Conservation (phyloP, 1,139 yeast species). For the Pneumocystis canis region DNA sequence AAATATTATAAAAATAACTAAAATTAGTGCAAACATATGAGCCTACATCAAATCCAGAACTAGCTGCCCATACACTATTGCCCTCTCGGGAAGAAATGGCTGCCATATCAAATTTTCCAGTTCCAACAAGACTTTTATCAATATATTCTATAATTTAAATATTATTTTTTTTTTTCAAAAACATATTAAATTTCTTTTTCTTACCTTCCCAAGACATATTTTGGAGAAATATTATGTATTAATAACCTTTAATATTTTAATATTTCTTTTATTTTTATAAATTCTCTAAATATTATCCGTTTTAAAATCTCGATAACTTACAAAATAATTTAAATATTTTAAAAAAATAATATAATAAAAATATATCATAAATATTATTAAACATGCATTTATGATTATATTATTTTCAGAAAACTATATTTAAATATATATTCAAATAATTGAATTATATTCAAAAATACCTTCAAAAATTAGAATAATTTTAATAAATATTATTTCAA, state of each 20-base stretch:
- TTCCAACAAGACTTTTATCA: constrained; percentile 61
- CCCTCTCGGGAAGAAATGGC: constrained; percentile 90
- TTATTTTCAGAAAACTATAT: not conserved
- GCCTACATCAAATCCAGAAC: constrained; percentile 49
- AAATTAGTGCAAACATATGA: not conserved
- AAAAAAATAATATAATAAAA: not conserved
- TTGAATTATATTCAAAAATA: not conserved
- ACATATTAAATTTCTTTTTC: not conserved
- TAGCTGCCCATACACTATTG: constrained; percentile 85
- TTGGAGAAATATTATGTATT: not conserved
- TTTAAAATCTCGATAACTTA: not conserved
- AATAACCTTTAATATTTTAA: not conserved
- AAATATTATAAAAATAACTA: not conserved
- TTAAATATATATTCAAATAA: not conserved
- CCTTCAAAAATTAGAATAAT: not conserved
- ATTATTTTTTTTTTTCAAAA: not conserved
- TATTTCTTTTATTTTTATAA: not conserved
- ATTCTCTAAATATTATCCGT: not conserved
- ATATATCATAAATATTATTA: not conserved
- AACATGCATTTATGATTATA: not conserved
- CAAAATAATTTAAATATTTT: not conserved
- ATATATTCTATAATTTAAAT: constrained; percentile 52
- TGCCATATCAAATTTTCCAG: constrained; percentile 82
- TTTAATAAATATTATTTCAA: not conserved
- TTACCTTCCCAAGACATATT: not conserved